These are phyloP conservation scores for Aspergillus clavatus DNA, from an alignment of 2,329 filamentous ascomycete genomes.

Conservation along the genomic window DNA sequence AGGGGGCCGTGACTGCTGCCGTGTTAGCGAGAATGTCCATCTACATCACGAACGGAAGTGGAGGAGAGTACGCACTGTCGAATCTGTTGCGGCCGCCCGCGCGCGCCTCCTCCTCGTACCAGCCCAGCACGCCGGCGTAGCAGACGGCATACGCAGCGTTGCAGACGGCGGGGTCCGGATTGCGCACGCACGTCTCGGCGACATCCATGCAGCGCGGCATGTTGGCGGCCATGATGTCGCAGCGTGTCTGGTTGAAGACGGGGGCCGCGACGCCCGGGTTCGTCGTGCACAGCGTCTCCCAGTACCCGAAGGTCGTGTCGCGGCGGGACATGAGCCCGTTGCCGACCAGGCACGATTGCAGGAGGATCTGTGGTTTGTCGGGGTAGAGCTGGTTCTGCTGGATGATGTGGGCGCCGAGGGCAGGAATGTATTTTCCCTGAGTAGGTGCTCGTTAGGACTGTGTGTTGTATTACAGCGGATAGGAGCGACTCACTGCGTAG, in stretches of 20 bases:
- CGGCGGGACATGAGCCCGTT: slow-evolving; percentile 45
- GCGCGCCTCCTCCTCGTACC: slow-evolving; percentile 18
- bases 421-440: slow-evolving; percentile 47
- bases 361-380: slow-evolving; percentile 38
- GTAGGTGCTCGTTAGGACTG: slow-evolving; percentile 5
- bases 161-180: slow-evolving; percentile 18
- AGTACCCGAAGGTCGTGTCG: slow-evolving; percentile 42
- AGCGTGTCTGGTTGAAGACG: slow-evolving; percentile 44
- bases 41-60: too few species aligned
- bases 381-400: slow-evolving; percentile 39
- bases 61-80: slow-evolving; percentile 24
- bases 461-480: background rate
- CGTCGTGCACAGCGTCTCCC: slow-evolving; percentile 46
- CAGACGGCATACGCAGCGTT: slow-evolving; percentile 14
- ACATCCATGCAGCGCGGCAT: slow-evolving; percentile 45
- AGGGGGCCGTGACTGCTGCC: slow-evolving; percentile 19
- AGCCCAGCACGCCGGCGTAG: slow-evolving; percentile 9
- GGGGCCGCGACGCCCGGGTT: slow-evolving; percentile 41
- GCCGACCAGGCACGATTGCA: slow-evolving; percentile 45
- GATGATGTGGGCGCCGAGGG: slow-evolving; percentile 43
- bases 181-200: slow-evolving; percentile 28
- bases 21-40: too few species aligned
- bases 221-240: slow-evolving; percentile 44
- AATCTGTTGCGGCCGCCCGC: slow-evolving; percentile 21
- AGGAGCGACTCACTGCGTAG: slow-evolving; percentile 42